These are phyloP conservation scores for Aechmea fasciata DNA, from an alignment of 176 grass and related monocot species.

Conservation along the genomic window DNA sequence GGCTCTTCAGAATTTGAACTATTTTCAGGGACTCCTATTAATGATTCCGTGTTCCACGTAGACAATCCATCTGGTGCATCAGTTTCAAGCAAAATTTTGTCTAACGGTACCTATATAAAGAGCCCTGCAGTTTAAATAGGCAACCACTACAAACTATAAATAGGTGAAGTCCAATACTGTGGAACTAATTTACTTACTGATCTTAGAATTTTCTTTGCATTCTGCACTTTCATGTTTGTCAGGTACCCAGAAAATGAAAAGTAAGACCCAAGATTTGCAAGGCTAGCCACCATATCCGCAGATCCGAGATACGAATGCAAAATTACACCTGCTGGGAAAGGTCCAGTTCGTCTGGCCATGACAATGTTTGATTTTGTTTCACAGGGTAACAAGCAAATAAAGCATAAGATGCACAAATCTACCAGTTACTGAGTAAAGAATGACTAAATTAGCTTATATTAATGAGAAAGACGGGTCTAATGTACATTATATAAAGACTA, in stretches of 20 bases:
- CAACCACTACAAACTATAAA: not conserved
- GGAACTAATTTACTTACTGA: constrained; percentile 37
- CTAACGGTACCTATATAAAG: constrained; percentile 57
- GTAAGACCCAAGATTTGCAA: constrained; percentile 73
- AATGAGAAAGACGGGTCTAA: too few species aligned
- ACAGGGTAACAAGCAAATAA: not conserved
- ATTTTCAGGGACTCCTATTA: constrained; percentile 27
- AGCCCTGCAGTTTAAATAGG: not conserved
- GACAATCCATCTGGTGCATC: constrained; percentile 70
- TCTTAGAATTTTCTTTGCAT: constrained; percentile 71
- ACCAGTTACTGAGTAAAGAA: constrained; percentile 1
- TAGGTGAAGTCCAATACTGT: constrained; percentile 2
- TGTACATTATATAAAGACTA: too few species aligned
- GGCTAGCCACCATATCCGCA: constrained; percentile 56
- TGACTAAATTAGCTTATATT: not conserved
- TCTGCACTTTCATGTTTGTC: constrained; percentile 54
- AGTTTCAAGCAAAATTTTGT: constrained; percentile 86
- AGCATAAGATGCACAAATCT: not conserved
- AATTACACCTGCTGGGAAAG: constrained; percentile 67
- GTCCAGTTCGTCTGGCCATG: constrained; percentile 43
- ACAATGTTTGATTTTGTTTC: constrained; percentile 16
- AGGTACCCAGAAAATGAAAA: constrained; percentile 79
- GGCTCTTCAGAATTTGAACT: constrained; percentile 17
- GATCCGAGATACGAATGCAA: constrained; percentile 87
- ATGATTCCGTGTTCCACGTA: constrained; percentile 42